phyloP scores from a whole-genome alignment of 2,329 filamentous ascomycete genomes.

The Phialophora chinensis region DNA sequence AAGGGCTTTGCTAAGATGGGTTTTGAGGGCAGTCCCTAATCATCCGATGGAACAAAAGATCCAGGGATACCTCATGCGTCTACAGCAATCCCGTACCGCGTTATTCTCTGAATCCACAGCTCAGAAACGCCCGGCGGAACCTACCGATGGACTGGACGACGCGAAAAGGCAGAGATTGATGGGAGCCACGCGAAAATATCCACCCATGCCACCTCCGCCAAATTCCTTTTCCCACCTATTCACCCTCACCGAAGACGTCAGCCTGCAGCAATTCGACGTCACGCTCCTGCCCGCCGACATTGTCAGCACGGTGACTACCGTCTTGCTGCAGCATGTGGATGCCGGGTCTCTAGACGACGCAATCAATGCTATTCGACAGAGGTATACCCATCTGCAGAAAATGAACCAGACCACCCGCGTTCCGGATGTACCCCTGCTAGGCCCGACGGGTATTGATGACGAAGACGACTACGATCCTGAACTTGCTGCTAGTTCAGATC shows the following conservation, averaged over 20 bases:
- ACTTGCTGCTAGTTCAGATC: constrained; percentile 74
- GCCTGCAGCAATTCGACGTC: constrained; percentile 80
- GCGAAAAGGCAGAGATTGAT: constrained; percentile 80
- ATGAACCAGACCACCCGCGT: constrained; percentile 40
- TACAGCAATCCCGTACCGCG: constrained; percentile 78
- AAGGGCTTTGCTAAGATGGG: constrained; percentile 79
- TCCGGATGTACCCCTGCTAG: constrained; percentile 41
- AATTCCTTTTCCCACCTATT: constrained; percentile 84
- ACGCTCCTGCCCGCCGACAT: constrained; percentile 76
- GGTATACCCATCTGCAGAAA: constrained; percentile 43
- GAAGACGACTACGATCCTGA: constrained; percentile 95
- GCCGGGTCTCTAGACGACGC: constrained; percentile 72
- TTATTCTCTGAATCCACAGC: constrained; percentile 72
- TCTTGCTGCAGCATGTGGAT: constrained; percentile 75
- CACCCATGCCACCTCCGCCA: constrained; percentile 74
- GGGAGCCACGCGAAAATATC: constrained; percentile 62
- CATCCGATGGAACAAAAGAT: constrained; percentile 78
- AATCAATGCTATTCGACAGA: constrained; percentile 61
- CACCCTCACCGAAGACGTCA: constrained; percentile 78
- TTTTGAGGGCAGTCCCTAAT: constrained; percentile 83
- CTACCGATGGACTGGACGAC: constrained; percentile 72
- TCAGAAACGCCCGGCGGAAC: constrained; percentile 78
- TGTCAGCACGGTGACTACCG: constrained; percentile 80
- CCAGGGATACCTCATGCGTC: constrained; percentile 82
- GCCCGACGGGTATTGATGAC: constrained; percentile 71